phyloP scores from a whole-genome alignment of 345 rosid species.

The Populus pruinosa region DNA sequence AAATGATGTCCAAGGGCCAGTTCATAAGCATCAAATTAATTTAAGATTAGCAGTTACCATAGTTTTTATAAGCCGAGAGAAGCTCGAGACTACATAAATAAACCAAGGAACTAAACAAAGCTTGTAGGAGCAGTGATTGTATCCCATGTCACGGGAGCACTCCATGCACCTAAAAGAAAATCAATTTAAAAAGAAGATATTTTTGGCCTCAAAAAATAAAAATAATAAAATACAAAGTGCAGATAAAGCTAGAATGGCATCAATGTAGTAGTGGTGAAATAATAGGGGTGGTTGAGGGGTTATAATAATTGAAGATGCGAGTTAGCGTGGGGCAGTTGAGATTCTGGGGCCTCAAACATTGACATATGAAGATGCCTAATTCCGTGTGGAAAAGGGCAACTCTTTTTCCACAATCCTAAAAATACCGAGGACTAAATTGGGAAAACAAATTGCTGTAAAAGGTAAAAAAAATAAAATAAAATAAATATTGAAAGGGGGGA shows the following conservation, averaged over 20 bases:
- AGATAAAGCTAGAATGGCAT: constrained; percentile 2
- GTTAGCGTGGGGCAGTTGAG: constrained; percentile 51
- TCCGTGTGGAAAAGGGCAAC: constrained; percentile 53
- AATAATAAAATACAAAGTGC: background rate
- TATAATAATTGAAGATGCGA: background rate
- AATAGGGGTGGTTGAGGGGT: constrained; percentile 15
- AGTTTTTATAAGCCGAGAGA: background rate
- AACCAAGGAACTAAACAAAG: background rate
- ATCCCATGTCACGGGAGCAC: constrained; percentile 30
- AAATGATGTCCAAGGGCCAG: background rate
- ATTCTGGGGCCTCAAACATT: constrained; percentile 51
- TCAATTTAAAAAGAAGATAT: background rate
- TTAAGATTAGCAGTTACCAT: background rate
- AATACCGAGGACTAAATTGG: background rate
- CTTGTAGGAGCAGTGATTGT: constrained; percentile 5
- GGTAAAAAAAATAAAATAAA: no score
- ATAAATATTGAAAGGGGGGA: no score
- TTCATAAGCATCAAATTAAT: background rate
- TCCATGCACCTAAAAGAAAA: background rate
- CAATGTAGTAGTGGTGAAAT: background rate
- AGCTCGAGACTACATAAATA: background rate
- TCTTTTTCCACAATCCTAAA: constrained; percentile 13
- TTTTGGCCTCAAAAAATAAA: no score
- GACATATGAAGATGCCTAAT: constrained; percentile 39
- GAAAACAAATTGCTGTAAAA: background rate